Conservation (phyloP, 306 rosid species). For the Casuarina equisetifolia region DNA sequence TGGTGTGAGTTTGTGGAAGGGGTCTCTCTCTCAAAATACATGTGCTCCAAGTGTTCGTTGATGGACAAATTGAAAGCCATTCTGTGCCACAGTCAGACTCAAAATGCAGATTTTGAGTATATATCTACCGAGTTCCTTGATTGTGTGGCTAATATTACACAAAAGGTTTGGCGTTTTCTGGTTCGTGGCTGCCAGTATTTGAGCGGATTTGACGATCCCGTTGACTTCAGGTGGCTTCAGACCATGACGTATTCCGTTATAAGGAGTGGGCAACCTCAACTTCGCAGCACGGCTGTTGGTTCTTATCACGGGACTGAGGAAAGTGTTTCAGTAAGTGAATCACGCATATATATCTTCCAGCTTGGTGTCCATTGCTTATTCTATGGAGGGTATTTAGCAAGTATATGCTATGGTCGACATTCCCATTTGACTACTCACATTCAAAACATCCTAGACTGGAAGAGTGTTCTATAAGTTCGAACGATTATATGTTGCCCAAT, state of each 20-base stretch:
- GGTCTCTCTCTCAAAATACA: slow-evolving; percentile 26
- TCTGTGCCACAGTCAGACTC: slow-evolving; percentile 28
- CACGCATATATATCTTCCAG: slow-evolving; percentile 29
- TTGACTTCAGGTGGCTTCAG: slow-evolving; percentile 45
- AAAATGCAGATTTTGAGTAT: slow-evolving; percentile 35
- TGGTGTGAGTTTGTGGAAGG: slow-evolving; percentile 34
- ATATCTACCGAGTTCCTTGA: slow-evolving; percentile 43
- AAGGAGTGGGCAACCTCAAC: slow-evolving; percentile 10
- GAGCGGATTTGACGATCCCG: slow-evolving; percentile 43
- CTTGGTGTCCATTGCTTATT: slow-evolving; percentile 62
- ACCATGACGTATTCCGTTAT: not conserved
- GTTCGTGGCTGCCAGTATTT: slow-evolving; percentile 40
- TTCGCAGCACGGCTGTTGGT: slow-evolving; percentile 8
- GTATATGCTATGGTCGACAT: slow-evolving; percentile 53
- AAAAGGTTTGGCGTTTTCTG: slow-evolving; percentile 51
- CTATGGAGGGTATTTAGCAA: slow-evolving; percentile 62
- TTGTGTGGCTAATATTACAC: slow-evolving; percentile 37
- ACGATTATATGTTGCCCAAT: not conserved
- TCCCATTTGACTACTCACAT: slow-evolving; percentile 36
- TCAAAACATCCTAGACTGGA: slow-evolving; percentile 37
- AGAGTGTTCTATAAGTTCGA: slow-evolving; percentile 5
- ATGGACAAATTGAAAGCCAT: slow-evolving; percentile 30
- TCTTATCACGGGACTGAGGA: slow-evolving; percentile 21
- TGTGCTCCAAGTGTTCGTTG: slow-evolving; percentile 53
- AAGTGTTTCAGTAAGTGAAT: slow-evolving; percentile 10